phyloP scores from a whole-genome alignment of 2,329 filamentous ascomycete genomes.

The Metarhizium brunneum region DNA sequence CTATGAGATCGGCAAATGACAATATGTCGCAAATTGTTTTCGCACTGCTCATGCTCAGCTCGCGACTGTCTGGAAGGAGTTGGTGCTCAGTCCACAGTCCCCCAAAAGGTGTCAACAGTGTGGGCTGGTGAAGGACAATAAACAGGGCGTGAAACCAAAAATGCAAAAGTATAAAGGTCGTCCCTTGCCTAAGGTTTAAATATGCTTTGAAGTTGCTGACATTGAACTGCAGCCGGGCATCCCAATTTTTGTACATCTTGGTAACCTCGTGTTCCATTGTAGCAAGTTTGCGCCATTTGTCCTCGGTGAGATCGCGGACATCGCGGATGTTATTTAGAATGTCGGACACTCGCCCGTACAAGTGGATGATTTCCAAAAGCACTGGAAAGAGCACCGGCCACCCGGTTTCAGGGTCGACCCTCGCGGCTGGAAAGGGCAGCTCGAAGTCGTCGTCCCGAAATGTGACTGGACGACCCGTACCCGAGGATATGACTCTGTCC shows the following conservation, averaged over 20 bases:
- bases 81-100: slow-evolving; percentile 51
- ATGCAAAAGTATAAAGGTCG: slow-evolving; percentile 78
- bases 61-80: slow-evolving; percentile 69
- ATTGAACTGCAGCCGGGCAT: slow-evolving; percentile 70
- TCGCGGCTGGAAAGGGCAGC: slow-evolving; percentile 53
- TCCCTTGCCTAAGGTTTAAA: slow-evolving; percentile 69
- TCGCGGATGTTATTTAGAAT: slow-evolving; percentile 73
- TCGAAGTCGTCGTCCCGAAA: slow-evolving; percentile 80
- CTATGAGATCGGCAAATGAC: slow-evolving; percentile 76
- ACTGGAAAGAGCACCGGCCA: slow-evolving; percentile 75
- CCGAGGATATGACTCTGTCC: slow-evolving; percentile 79
- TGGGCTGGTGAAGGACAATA: slow-evolving; percentile 76
- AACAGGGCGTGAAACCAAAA: slow-evolving; percentile 87
- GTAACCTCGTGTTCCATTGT: slow-evolving; percentile 78
- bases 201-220: slow-evolving; percentile 81
- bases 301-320: slow-evolving; percentile 62
- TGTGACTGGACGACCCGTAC: slow-evolving; percentile 75
- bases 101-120: slow-evolving; percentile 68
- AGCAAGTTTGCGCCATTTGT: slow-evolving; percentile 61
- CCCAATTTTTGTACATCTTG: slow-evolving; percentile 60
- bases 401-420: slow-evolving; percentile 44
- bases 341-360: slow-evolving; percentile 79
- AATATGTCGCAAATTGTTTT: slow-evolving; percentile 88
- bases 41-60: slow-evolving; percentile 77
- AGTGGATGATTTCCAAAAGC: slow-evolving; percentile 73